Conservation (phyloP, 768 basidiomycete species). For the Russula vinacea region DNA sequence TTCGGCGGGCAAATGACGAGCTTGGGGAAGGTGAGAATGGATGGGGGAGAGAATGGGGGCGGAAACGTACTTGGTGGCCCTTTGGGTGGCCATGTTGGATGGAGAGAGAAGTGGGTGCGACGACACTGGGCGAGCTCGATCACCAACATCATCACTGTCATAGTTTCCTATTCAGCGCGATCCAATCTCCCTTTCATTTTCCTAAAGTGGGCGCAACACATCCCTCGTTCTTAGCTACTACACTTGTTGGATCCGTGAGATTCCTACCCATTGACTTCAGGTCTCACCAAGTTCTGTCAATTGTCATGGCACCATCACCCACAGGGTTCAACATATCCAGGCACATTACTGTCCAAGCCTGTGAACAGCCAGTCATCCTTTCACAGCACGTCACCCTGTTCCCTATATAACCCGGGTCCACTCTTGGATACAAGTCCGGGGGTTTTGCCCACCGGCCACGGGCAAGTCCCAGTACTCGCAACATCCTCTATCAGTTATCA, state of each 20-base stretch:
- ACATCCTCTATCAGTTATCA: conserved; percentile 2
- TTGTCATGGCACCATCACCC: too few species aligned
- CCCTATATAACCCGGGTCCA: not conserved
- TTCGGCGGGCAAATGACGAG: conserved; percentile 44
- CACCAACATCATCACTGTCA: not conserved
- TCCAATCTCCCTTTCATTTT: conserved; percentile 21
- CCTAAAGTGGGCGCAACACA: not conserved
- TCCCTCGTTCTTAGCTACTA: too few species aligned
- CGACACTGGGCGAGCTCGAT: not conserved
- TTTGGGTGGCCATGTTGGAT: conserved; percentile 28
- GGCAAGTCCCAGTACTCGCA: not conserved
- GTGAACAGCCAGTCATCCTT: not conserved
- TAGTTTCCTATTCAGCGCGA: conserved; percentile 10
- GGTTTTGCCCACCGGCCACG: not conserved
- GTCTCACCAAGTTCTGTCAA: not conserved
- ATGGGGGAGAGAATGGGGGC: not conserved
- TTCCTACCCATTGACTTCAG: too few species aligned
- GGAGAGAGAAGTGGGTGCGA: not conserved
- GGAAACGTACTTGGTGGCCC: conserved; percentile 26
- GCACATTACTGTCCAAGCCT: not conserved
- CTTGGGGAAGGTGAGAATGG: conserved; percentile 33
- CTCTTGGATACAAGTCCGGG: not conserved
- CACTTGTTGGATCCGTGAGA: too few species aligned
- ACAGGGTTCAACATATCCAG: too few species aligned
- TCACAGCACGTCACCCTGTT: not conserved